A percentile compares a stretch with the other conserved stretches of the same genome.
phyloP scores from a whole-genome alignment of 2,329 filamentous ascomycete genomes.

The Ilyonectria sp. region DNA sequence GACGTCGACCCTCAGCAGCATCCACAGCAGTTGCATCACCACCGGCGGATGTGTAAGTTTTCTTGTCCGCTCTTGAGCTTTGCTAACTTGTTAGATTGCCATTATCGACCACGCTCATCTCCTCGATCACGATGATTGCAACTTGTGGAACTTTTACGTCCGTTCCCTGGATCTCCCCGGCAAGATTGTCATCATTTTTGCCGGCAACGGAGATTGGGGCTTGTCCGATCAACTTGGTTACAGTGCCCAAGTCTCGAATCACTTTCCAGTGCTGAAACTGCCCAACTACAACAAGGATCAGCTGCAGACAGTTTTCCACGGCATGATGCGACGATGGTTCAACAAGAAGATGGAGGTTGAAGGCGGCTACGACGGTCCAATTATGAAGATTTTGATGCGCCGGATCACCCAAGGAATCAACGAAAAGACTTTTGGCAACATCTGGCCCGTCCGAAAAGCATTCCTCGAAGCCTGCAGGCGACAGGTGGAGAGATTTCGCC shows the following conservation, averaged over 20 bases:
- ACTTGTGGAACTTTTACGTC: constrained; percentile 49
- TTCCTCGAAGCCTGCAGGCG: constrained; percentile 64
- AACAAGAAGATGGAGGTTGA: constrained; percentile 71
- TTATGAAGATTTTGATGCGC: constrained; percentile 72
- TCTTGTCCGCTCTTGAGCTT: background rate
- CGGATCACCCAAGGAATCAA: constrained; percentile 74
- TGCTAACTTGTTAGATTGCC: constrained; percentile 44
- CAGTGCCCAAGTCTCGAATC: constrained; percentile 50
- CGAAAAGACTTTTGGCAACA: constrained; percentile 79
- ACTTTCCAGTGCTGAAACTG: constrained; percentile 66
- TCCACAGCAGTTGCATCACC: constrained; percentile 60
- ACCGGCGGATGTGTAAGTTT: constrained; percentile 70
- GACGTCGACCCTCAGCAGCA: constrained; percentile 53
- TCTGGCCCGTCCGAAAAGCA: constrained; percentile 74
- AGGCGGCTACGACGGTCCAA: constrained; percentile 71
- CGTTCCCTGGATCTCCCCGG: constrained; percentile 46
- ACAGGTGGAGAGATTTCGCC: constrained; percentile 70
- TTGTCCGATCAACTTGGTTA: constrained; percentile 77
- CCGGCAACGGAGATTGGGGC: constrained; percentile 58
- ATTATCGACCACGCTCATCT: constrained; percentile 50
- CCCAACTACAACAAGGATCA: constrained; percentile 77
- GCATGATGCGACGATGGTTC: constrained; percentile 69
- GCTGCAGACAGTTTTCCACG: constrained; percentile 71
- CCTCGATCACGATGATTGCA: constrained; percentile 48
- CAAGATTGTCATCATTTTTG: constrained; percentile 49